These are phyloP conservation scores for Trebouxiophyceae sp. DNA, from an alignment of 163 green algal species.

Conservation along the genomic window DNA sequence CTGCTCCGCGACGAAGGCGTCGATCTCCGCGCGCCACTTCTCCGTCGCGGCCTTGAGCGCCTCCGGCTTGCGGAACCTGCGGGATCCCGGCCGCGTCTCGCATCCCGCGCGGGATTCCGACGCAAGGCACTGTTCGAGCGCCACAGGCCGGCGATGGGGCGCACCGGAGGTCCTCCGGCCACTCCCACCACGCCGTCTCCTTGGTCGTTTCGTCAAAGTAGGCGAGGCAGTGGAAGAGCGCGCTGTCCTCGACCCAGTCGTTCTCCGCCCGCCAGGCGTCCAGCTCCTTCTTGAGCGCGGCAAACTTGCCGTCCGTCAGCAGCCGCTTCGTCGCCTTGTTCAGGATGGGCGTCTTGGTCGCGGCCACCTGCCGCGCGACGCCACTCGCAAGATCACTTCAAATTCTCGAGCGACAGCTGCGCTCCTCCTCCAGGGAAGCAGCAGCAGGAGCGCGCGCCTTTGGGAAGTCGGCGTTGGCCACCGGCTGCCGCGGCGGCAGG, in stretches of 20 bases:
- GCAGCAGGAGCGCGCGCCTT: too few species aligned
- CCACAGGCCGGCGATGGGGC: not conserved
- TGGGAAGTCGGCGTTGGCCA: not conserved
- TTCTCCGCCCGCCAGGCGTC: slow-evolving; percentile 44
- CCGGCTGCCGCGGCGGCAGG: slow-evolving; percentile 22
- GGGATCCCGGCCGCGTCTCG: too few species aligned
- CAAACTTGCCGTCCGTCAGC: slow-evolving; percentile 39
- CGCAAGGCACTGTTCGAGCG: too few species aligned
- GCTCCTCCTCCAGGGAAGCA: too few species aligned
- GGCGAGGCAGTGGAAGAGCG: slow-evolving; percentile 75
- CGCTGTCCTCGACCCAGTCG: slow-evolving; percentile 76
- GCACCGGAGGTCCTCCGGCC: slow-evolving; percentile 57
- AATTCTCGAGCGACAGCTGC: too few species aligned
- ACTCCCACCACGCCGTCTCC: slow-evolving; percentile 85
- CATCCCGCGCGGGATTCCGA: too few species aligned
- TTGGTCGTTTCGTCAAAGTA: slow-evolving; percentile 33
- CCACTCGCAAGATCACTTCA: too few species aligned
- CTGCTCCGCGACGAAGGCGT: slow-evolving; percentile 85
- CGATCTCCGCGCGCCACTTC: slow-evolving; percentile 52
- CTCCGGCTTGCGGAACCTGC: slow-evolving; percentile 26
- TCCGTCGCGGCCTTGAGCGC: slow-evolving; percentile 33
- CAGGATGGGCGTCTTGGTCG: slow-evolving; percentile 68
- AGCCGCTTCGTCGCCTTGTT: slow-evolving; percentile 59
- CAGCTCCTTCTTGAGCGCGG: slow-evolving; percentile 40
- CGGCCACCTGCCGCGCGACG: slow-evolving; percentile 31